Conservation (phyloP, 768 basidiomycete genomes). For the Kwoniella sp. region DNA sequence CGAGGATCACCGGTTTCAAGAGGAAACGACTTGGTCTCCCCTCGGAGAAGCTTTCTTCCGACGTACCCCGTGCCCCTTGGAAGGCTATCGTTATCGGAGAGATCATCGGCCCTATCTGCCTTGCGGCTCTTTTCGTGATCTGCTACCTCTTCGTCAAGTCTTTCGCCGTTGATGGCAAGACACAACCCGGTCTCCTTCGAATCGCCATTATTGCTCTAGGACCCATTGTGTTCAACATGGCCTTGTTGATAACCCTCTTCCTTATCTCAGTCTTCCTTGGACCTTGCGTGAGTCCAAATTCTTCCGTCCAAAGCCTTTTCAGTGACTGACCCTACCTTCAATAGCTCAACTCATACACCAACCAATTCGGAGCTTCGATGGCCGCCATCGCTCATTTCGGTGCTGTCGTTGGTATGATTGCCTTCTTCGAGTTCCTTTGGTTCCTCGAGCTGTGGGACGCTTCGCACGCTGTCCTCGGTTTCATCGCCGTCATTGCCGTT, state of each 20-base stretch:
- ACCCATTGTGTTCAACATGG: constrained; percentile 94
- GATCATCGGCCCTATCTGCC: constrained; percentile 78
- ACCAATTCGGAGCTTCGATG: constrained; percentile 87
- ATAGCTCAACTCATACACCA: constrained; percentile 63
- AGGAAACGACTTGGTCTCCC: constrained; percentile 95
- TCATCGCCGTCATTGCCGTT: constrained; percentile 82
- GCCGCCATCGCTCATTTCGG: constrained; percentile 84
- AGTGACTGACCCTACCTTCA: constrained; percentile 17
- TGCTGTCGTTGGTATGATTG: constrained; percentile 76
- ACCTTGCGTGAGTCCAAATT: constrained; percentile 63
- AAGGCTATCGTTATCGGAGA: constrained; percentile 85
- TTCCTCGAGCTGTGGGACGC: constrained; percentile 72
- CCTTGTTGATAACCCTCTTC: constrained; percentile 82
- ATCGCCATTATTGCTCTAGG: constrained; percentile 91
- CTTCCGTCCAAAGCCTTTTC: not conserved
- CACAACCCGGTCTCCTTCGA: constrained; percentile 82
- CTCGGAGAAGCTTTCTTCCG: constrained; percentile 92
- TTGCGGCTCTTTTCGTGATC: constrained; percentile 82
- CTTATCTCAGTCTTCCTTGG: constrained; percentile 88
- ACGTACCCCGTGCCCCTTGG: constrained; percentile 92
- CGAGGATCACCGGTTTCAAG: constrained; percentile 99
- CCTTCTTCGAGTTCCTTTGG: constrained; percentile 89
- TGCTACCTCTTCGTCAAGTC: constrained; percentile 71
- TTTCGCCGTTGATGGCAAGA: constrained; percentile 60
- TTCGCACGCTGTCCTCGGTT: constrained; percentile 88